phyloP scores from a whole-genome alignment of 2,329 filamentous ascomycete genomes.

The Huntiella abstrusa region DNA sequence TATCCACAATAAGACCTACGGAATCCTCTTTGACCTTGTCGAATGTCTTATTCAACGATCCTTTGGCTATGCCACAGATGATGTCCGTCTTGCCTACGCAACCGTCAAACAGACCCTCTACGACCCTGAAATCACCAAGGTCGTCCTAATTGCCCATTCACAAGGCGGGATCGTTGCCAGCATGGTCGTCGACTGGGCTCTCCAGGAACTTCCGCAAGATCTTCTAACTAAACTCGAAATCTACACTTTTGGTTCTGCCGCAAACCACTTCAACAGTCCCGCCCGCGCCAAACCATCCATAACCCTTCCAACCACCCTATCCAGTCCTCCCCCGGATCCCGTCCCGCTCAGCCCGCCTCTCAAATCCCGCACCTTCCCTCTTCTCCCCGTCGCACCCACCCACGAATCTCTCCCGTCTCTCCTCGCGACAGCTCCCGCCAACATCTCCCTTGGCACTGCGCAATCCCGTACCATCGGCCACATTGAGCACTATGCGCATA shows the following conservation, averaged over 20 bases:
- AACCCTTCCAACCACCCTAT: slow-evolving; percentile 20
- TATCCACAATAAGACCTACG: slow-evolving; percentile 57
- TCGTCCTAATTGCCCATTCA: slow-evolving; percentile 57
- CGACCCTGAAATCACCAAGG: slow-evolving; percentile 41
- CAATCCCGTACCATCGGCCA: slow-evolving; percentile 38
- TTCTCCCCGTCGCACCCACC: slow-evolving; percentile 56
- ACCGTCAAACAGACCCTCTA: slow-evolving; percentile 45
- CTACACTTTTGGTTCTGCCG: slow-evolving; percentile 60
- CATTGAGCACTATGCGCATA: slow-evolving; percentile 67
- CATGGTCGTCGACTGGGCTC: slow-evolving; percentile 56
- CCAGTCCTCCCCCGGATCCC: slow-evolving; percentile 11
- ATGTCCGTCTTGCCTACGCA: slow-evolving; percentile 43
- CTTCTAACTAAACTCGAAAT: slow-evolving; percentile 52
- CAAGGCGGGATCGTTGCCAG: slow-evolving; percentile 61
- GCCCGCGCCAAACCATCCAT: slow-evolving; percentile 1
- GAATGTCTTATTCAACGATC: slow-evolving; percentile 63
- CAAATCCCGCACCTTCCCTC: slow-evolving; percentile 60
- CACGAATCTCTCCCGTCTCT: slow-evolving; percentile 18
- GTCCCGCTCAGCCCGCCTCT: slow-evolving; percentile 16
- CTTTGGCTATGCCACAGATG: slow-evolving; percentile 50
- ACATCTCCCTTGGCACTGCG: slow-evolving; percentile 4
- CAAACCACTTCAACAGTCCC: slow-evolving; percentile 70
- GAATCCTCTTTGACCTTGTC: slow-evolving; percentile 57
- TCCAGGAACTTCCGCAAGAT: slow-evolving; percentile 50
- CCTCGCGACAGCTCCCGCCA: slow-evolving; percentile 14